phyloP scores from a whole-genome alignment of 768 basidiomycete genomes.

The Baorangia bicolor region DNA sequence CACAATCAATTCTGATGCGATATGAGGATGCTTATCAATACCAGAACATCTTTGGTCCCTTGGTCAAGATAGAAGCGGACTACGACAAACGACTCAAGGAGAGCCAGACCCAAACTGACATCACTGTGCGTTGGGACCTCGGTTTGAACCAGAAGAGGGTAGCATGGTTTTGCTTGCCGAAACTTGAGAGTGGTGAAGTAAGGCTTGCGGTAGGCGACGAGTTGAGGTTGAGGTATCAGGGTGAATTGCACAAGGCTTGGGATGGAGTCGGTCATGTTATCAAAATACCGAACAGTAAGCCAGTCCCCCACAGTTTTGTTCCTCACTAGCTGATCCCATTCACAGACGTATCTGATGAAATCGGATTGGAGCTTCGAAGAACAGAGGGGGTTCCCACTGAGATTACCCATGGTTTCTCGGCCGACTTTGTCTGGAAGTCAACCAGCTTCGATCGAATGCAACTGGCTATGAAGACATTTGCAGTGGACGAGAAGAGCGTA shows the following conservation, averaged over 20 bases:
- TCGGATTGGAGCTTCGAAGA: conserved; percentile 86
- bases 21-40: conserved; percentile 99
- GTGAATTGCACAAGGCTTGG: conserved; percentile 91
- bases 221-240: conserved; percentile 82
- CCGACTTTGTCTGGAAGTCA: conserved; percentile 99
- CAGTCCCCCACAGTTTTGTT: background rate
- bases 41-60: conserved; percentile 98
- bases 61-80: conserved; percentile 99
- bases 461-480: conserved; percentile 99
- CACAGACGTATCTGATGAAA: conserved; percentile 97
- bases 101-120: conserved; percentile 97
- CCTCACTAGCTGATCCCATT: conserved; percentile 7
- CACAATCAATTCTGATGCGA: conserved; percentile 82
- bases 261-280: conserved; percentile 98
- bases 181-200: conserved; percentile 97
- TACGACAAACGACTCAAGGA: conserved; percentile 98
- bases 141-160: conserved; percentile 98
- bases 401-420: conserved; percentile 91
- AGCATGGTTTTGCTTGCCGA: conserved; percentile 97
- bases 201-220: conserved; percentile 97
- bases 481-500: conserved; percentile 98
- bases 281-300: conserved; percentile 97
- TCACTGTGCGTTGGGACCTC: conserved; percentile 94
- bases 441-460: conserved; percentile 99
- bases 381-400: conserved; percentile 94